Evolutionary conservation across 2,329 filamentous ascomycete genomes (phyloP).

Genomic region (Fusarium sp.): DNA sequence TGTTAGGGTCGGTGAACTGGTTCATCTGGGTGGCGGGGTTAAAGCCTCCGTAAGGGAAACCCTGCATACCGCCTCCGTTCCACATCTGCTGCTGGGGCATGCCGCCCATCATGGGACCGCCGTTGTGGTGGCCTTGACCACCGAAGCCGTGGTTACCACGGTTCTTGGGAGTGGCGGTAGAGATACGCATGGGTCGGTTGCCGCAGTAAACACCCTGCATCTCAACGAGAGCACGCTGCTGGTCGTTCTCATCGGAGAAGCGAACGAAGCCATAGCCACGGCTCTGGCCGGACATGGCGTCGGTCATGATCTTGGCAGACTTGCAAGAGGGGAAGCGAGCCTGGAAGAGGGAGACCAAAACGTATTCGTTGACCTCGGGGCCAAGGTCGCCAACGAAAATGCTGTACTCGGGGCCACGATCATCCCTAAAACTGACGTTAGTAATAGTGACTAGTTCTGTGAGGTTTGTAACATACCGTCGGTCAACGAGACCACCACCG

Average conservation of each 20-base stretch:
- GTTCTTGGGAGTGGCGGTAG: slow-evolving; percentile 98
- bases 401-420: slow-evolving; percentile 94
- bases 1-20: slow-evolving; percentile 99
- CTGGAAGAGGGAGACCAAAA: slow-evolving; percentile 97
- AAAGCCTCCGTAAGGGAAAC: slow-evolving; percentile 61
- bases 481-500: slow-evolving; percentile 93
- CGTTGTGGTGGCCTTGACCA: slow-evolving; percentile 60
- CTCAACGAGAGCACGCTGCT: slow-evolving; percentile 94
- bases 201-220: slow-evolving; percentile 99
- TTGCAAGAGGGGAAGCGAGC: slow-evolving; percentile 97
- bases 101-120: slow-evolving; percentile 62
- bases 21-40: slow-evolving; percentile 81
- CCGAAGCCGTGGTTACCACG: slow-evolving; percentile 60
- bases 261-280: slow-evolving; percentile 98
- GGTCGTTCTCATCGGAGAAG: slow-evolving; percentile 94
- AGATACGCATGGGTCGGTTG: slow-evolving; percentile 98
- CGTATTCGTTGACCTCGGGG: slow-evolving; percentile 98
- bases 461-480: slow-evolving; percentile 72
- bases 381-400: slow-evolving; percentile 99
- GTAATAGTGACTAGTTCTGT: neutral
- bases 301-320: slow-evolving; percentile 99
- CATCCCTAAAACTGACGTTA: slow-evolving; percentile 73
- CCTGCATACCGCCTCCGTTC: slow-evolving; percentile 48
- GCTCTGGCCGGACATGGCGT: slow-evolving; percentile 97
- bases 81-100: slow-evolving; percentile 64